Evolutionary conservation across 169 alveolate genomes (phyloP), one percentile per base, ranked within the genome.

Genomic region (Plasmodium gonderi): DNA sequence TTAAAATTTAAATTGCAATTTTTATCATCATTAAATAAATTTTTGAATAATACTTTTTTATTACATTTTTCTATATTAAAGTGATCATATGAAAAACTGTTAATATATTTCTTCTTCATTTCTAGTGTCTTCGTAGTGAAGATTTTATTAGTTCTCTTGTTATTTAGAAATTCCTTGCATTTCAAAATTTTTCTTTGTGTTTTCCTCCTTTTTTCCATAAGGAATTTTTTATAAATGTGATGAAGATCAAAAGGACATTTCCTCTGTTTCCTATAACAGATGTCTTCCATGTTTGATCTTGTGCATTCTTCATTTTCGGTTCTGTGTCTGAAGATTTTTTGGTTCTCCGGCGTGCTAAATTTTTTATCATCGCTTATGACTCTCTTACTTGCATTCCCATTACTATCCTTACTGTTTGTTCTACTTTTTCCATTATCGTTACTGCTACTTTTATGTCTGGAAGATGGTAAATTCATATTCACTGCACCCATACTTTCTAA

Each of bases 41-140:
- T 83, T 83, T 83, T 83, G 3, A 29, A 72, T 64, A 29, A 72
- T 29, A 72, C 29, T 9, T 54, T 83, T 31, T 69, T 83, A 20
- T 49, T 69, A 47, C 40, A 64, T 64, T 65, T 60, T 80, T 36
- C 49, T 20, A 65, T 23, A 44, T 80, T 69, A 64, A 44, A 38
- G 17, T 42, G 23, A 47, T 38, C 79, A 20, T 80, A 75, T n/a
- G 79, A 44, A 65, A 64, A 67, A 64, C 31, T 80, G 33, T 11
- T 40, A 38, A 64, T 20, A 7, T 5, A 26, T 20, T 49, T 67
- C 72, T 42, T 80, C 17, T 67, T 80, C 31, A 8, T 64, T 47
- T 65, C 68, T 47, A 64, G n/a, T 64, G 5, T 29, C 72, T 80
- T 51, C 60, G 75, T 64, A 36, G 81, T 23, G 23, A 20, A 14